phyloP scores from a whole-genome alignment of 2,329 filamentous ascomycete genomes.

The Metarhizium brunneum region DNA sequence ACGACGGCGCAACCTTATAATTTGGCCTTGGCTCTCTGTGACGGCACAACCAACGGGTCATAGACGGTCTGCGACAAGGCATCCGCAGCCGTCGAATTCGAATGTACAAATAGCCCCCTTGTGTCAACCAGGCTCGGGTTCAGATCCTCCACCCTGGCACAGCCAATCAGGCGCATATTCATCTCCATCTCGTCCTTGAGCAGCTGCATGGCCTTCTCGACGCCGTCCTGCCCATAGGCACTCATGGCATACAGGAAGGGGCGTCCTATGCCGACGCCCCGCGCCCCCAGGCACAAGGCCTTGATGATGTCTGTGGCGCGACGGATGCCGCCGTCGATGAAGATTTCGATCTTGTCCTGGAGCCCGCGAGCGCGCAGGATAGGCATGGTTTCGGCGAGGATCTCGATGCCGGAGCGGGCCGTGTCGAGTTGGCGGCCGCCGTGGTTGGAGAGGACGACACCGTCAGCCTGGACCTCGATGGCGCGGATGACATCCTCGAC shows the following conservation, averaged over 20 bases:
- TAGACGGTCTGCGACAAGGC: constrained; percentile 40
- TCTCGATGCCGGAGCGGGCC: constrained; percentile 78
- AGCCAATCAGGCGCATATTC: constrained; percentile 94
- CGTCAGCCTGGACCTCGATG: constrained; percentile 72
- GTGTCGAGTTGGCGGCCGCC: constrained; percentile 92
- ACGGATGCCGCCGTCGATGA: constrained; percentile 81
- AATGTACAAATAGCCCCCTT: constrained; percentile 52
- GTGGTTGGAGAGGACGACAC: constrained; percentile 92
- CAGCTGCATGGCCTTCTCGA: constrained; percentile 85
- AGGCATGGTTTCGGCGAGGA: constrained; percentile 89
- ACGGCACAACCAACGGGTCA: constrained; percentile 42
- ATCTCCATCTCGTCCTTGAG: constrained; percentile 97
- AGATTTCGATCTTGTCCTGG: constrained; percentile 75
- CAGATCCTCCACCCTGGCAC: constrained; percentile 63
- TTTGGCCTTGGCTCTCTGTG: constrained; percentile 43
- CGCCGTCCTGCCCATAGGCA: constrained; percentile 77
- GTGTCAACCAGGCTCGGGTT: constrained; percentile 74
- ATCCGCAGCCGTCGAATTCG: constrained; percentile 39
- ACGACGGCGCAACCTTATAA: constrained; percentile 22
- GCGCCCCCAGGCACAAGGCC: constrained; percentile 84
- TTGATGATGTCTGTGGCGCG: constrained; percentile 93
- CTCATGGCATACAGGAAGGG: constrained; percentile 97
- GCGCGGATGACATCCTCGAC: constrained; percentile 90
- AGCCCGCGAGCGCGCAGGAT: constrained; percentile 65
- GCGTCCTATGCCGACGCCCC: constrained; percentile 84